Evolutionary conservation across 345 rosid genomes (phyloP), one percentile per base, ranked within the genome.

Genomic region (Draba incana): DNA sequence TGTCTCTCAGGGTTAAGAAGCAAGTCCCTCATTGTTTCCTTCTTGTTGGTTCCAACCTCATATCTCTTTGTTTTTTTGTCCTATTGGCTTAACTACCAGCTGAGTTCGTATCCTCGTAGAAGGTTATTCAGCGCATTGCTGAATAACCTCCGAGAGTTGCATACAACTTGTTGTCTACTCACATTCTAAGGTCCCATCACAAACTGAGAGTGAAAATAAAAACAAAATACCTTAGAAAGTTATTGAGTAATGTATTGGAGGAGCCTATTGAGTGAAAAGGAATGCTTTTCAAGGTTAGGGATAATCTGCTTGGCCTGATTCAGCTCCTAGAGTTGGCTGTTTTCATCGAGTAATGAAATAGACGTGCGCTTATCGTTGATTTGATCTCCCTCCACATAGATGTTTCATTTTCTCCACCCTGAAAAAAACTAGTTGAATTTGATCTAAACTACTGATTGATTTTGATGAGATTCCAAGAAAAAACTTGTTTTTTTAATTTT

Each of bases 361-460:
- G 59, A 44, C 87, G 31, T 12, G 90, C 92, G 57, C 59, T 82
- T 77, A 81, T 77, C 47, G 87, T 72, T 25, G 91, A 62, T 74
- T 83, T 89, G 44, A 94, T 91, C 75, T 94, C 99, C 99, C 55
- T 86, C 97, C 77, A 74, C 96, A 94, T 72, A 94, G 71, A 75
- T 89, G 92, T 75, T 94, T 91, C 83, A 94, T 65, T 78, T 86
- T 91, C 83, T 91, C 99, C 45, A 87, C 89, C 89, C 99, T 93
- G 74, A 81, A 83, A 65, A 65, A 57, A 63, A 31, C 33, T 30
- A 30, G 33, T 4, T 30, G 33, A 30, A 30, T 30, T 30, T 20
- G 1, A 30, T 30, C 33, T 30, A 30, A 30, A 49, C 39, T 27
- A 20, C 1, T 20, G 20, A 20, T 27, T 28, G 28, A 35, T 0